phyloP scores from a whole-genome alignment of 805 yeast genomes.

The Candida qinlingensis region DNA sequence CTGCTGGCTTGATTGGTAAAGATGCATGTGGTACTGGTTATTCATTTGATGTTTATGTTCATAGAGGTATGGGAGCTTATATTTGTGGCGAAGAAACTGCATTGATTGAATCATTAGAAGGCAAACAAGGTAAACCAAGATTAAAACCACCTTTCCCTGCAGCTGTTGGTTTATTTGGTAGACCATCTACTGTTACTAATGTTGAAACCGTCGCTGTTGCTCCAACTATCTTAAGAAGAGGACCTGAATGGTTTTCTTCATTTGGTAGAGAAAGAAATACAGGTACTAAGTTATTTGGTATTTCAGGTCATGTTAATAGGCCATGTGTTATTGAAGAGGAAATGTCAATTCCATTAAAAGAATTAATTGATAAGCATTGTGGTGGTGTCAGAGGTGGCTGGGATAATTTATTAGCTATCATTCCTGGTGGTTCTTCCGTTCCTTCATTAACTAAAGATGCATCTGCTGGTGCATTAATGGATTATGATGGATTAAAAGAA shows the following conservation, averaged over 20 bases:
- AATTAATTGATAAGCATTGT: slow-evolving; percentile 81
- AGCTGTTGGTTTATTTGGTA: slow-evolving; percentile 85
- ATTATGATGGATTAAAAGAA: slow-evolving; percentile 79
- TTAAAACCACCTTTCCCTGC: slow-evolving; percentile 95
- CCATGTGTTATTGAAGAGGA: slow-evolving; percentile 94
- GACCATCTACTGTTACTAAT: slow-evolving; percentile 88
- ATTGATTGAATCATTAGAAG: slow-evolving; percentile 81
- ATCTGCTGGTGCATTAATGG: slow-evolving; percentile 74
- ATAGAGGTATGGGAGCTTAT: slow-evolving; percentile 93
- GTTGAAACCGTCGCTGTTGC: slow-evolving; percentile 90
- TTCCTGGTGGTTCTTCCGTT: slow-evolving; percentile 89
- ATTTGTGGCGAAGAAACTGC: slow-evolving; percentile 93
- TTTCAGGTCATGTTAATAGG: slow-evolving; percentile 86
- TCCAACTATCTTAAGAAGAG: slow-evolving; percentile 84
- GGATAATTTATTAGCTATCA: slow-evolving; percentile 83
- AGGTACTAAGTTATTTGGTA: slow-evolving; percentile 81
- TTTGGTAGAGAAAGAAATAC: slow-evolving; percentile 82
- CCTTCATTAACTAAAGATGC: slow-evolving; percentile 68
- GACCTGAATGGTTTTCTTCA: slow-evolving; percentile 80
- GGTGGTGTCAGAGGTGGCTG: slow-evolving; percentile 91
- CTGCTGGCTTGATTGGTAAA: slow-evolving; percentile 74
- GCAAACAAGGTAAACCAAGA: slow-evolving; percentile 91
- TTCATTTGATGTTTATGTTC: slow-evolving; percentile 76
- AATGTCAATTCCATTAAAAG: slow-evolving; percentile 84
- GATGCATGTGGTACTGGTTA: slow-evolving; percentile 86